Evolutionary conservation across 2,329 filamentous ascomycete genomes (phyloP).

Genomic region (Xylaria sp.): DNA sequence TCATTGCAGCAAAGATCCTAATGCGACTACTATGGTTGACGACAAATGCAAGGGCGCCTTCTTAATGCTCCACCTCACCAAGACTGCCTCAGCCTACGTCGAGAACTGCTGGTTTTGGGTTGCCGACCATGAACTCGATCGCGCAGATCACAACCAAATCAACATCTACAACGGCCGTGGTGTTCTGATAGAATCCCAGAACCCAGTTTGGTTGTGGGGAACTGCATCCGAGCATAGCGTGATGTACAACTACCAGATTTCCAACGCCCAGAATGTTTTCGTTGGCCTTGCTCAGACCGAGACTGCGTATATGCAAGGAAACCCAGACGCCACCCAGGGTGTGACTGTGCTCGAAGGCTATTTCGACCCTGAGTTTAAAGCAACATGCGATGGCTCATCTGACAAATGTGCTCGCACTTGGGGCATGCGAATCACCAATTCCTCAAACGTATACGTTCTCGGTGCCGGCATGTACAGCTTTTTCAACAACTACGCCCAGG

Average conservation of each 20-base stretch:
- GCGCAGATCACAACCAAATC: slow-evolving; percentile 77
- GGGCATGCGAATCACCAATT: slow-evolving; percentile 78
- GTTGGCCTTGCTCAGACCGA: slow-evolving; percentile 89
- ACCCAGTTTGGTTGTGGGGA: slow-evolving; percentile 83
- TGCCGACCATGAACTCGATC: slow-evolving; percentile 89
- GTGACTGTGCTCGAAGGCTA: slow-evolving; percentile 69
- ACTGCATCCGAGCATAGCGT: slow-evolving; percentile 76
- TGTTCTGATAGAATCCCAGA: slow-evolving; percentile 80
- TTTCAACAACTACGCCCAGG: slow-evolving; percentile 83
- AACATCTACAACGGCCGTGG: slow-evolving; percentile 91
- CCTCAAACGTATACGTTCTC: slow-evolving; percentile 74
- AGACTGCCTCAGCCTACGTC: slow-evolving; percentile 76
- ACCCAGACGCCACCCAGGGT: slow-evolving; percentile 76
- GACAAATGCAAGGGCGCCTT: slow-evolving; percentile 79
- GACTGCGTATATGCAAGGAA: slow-evolving; percentile 88
- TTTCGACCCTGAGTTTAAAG: slow-evolving; percentile 75
- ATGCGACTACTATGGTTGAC: slow-evolving; percentile 69
- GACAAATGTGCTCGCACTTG: slow-evolving; percentile 75
- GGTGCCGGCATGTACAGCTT: slow-evolving; percentile 83
- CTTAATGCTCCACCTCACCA: slow-evolving; percentile 73
- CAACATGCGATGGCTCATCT: slow-evolving; percentile 61
- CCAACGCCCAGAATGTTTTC: slow-evolving; percentile 81
- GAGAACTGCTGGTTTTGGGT: slow-evolving; percentile 95
- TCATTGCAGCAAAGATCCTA: slow-evolving; percentile 81
- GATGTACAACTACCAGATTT: slow-evolving; percentile 86